Conservation (phyloP, 2,329 filamentous ascomycete species). For the Ascochyta fabae region DNA sequence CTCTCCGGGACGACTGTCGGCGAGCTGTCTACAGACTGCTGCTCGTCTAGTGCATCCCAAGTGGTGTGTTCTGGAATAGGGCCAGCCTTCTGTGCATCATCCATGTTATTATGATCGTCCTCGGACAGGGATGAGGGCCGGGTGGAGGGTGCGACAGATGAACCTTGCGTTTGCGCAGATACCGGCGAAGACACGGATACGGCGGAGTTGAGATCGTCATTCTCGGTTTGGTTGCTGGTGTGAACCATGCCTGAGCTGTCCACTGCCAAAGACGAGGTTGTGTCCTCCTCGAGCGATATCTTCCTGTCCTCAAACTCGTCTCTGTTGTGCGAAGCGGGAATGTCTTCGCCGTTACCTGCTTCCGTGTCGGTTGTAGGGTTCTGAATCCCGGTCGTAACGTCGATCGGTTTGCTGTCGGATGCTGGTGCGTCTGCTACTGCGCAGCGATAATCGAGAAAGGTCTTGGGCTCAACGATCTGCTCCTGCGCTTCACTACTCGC, state of each 20-base stretch:
- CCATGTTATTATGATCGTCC: slow-evolving; percentile 35
- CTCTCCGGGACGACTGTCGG: slow-evolving; percentile 46
- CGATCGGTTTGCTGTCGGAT: slow-evolving; percentile 3
- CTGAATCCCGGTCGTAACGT: background rate
- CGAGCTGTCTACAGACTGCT: slow-evolving; percentile 43
- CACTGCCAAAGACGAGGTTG: slow-evolving; percentile 14
- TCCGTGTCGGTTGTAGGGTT: background rate
- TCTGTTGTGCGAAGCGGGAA: slow-evolving; percentile 4
- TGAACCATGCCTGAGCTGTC: slow-evolving; percentile 63
- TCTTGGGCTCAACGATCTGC: slow-evolving; percentile 1
- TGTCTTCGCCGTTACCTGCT: slow-evolving; percentile 1
- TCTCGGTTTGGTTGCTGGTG: slow-evolving; percentile 47
- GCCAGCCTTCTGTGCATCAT: slow-evolving; percentile 27
- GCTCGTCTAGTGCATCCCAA: slow-evolving; percentile 33
- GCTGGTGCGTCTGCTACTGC: slow-evolving; percentile 8
- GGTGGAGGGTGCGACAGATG: slow-evolving; percentile 47
- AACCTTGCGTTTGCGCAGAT: slow-evolving; percentile 48
- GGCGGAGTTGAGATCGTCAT: slow-evolving; percentile 45
- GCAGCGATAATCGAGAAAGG: background rate
- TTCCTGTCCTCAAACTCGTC: slow-evolving; percentile 22
- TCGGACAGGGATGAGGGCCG: slow-evolving; percentile 50
- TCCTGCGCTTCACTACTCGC: slow-evolving; percentile 14
- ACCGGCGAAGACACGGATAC: slow-evolving; percentile 47
- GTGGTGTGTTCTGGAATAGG: slow-evolving; percentile 20
- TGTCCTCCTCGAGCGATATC: slow-evolving; percentile 23